phyloP scores from a whole-genome alignment of 352 stramenopile species.

The Pythium aristosporum region DNA sequence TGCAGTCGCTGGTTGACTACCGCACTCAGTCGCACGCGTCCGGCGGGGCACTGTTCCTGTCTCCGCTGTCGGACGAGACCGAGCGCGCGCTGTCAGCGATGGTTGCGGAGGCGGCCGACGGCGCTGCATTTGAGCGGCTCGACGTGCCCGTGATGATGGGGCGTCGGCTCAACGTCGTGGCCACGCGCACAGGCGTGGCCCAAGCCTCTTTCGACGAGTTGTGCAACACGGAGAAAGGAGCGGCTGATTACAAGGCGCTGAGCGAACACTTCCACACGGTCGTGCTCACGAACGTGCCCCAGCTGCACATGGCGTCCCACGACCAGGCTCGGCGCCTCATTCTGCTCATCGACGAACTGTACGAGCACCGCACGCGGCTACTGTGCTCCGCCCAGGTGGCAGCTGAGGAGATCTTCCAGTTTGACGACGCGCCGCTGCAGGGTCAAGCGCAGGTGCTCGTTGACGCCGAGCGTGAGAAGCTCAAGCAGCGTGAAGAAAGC shows the following conservation, averaged over 20 bases:
- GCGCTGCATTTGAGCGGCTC: slow-evolving; percentile 30
- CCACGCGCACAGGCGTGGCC: slow-evolving; percentile 46
- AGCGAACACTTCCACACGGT: slow-evolving; percentile 90
- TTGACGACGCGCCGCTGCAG: slow-evolving; percentile 43
- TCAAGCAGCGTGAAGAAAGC: slow-evolving; percentile 41
- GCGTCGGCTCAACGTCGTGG: slow-evolving; percentile 49
- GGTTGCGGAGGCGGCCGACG: slow-evolving; percentile 39
- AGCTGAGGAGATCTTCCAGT: slow-evolving; percentile 61
- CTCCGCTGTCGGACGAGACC: slow-evolving; percentile 39
- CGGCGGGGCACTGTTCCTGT: slow-evolving; percentile 48
- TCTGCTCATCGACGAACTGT: slow-evolving; percentile 96
- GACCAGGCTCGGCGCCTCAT: slow-evolving; percentile 96
- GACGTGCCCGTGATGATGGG: slow-evolving; percentile 83
- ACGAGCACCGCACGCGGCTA: slow-evolving; percentile 84
- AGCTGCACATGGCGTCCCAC: slow-evolving; percentile 83
- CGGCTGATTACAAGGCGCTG: slow-evolving; percentile 95
- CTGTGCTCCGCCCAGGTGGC: slow-evolving; percentile 52
- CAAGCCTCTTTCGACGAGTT: slow-evolving; percentile 92
- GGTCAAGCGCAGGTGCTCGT: slow-evolving; percentile 29
- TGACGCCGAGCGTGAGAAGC: slow-evolving; percentile 38
- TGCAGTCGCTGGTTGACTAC: slow-evolving; percentile 76
- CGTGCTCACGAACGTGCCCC: slow-evolving; percentile 88
- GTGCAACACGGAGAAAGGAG: slow-evolving; percentile 93
- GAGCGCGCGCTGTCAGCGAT: slow-evolving; percentile 42
- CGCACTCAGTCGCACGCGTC: slow-evolving; percentile 46